Evolutionary conservation across 306 rosid genomes (phyloP).

Genomic region (Prinsepia uniflora): DNA sequence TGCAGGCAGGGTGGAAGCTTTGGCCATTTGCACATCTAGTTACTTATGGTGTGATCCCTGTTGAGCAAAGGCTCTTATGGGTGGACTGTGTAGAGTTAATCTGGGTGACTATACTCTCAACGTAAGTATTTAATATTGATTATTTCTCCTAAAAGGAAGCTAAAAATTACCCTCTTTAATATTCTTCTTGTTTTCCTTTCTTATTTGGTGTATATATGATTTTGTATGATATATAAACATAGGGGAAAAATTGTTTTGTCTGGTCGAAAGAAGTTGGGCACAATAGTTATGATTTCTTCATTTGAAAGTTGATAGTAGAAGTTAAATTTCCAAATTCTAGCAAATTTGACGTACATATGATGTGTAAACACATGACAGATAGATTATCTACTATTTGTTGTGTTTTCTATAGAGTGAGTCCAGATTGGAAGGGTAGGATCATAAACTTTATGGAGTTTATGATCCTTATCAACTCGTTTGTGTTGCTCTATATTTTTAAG

Average conservation of each 20-base stretch:
- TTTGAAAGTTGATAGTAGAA: not conserved
- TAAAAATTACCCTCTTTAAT: not conserved
- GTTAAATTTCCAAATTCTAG: not conserved
- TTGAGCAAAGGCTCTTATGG: conserved; percentile 95
- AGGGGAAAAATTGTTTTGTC: not conserved
- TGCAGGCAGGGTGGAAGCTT: conserved; percentile 97
- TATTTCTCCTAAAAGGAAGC: conserved; percentile 8
- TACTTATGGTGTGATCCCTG: conserved; percentile 90
- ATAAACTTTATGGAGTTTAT: too few species aligned
- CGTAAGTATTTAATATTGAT: conserved; percentile 46
- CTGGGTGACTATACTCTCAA: conserved; percentile 98
- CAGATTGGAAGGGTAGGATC: not conserved
- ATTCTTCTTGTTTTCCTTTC: conserved; percentile 1
- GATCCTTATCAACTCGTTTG: too few species aligned
- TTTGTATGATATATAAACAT: too few species aligned
- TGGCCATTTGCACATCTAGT: conserved; percentile 98
- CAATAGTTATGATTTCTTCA: not conserved
- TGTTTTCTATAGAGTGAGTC: not conserved
- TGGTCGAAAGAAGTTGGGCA: not conserved
- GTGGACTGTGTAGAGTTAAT: conserved; percentile 87
- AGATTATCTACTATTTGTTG: not conserved
- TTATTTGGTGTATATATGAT: not conserved
- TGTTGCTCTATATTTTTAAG: too few species aligned
- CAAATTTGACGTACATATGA: not conserved
- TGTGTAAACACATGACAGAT: not conserved